A percentile compares a stretch with the other conserved stretches of the same genome.
Conservation (phyloP, 208 protist genomes). For the Leishmania gerbilli region DNA sequence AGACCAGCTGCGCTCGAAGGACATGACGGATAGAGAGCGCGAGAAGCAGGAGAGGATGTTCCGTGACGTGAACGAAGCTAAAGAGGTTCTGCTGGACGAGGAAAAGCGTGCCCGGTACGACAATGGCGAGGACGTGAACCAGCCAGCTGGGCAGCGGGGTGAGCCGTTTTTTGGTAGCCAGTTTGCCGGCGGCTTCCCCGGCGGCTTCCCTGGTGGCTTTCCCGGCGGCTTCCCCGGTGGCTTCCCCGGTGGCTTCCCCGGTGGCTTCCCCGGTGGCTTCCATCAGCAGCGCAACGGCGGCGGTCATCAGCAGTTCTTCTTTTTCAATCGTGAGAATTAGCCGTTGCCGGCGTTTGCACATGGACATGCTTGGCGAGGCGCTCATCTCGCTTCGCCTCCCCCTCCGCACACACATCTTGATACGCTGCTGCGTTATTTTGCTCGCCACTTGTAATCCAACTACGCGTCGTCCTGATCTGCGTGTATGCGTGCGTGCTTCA, state of each 20-base stretch:
- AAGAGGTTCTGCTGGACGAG: conserved; percentile 88
- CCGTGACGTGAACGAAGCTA: conserved; percentile 92
- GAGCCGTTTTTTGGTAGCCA: conserved; percentile 36
- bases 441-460: neutral
- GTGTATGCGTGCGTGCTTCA: neutral
- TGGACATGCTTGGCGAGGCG: neutral
- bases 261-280: conserved; percentile 20
- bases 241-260: neutral
- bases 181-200: conserved; percentile 32
- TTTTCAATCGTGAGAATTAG: conserved; percentile 19
- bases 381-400: neutral
- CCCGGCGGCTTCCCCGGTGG: neutral
- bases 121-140: conserved; percentile 85
- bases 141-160: conserved; percentile 57
- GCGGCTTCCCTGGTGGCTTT: neutral
- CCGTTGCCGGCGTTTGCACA: neutral
- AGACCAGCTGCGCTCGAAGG: conserved; percentile 83
- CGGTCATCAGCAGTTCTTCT: conserved; percentile 55
- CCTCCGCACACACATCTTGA: neutral
- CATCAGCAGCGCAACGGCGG: conserved; percentile 30
- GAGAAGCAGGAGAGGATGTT: conserved; percentile 75
- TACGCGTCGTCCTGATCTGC: neutral
- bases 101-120: conserved; percentile 90
- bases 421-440: neutral
- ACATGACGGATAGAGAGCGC: conserved; percentile 67